Evolutionary conservation across 192 early-diverging fungal species (phyloP), one percentile per base, ranked within the genome.

Genomic region (Umbelopsis sp.): DNA sequence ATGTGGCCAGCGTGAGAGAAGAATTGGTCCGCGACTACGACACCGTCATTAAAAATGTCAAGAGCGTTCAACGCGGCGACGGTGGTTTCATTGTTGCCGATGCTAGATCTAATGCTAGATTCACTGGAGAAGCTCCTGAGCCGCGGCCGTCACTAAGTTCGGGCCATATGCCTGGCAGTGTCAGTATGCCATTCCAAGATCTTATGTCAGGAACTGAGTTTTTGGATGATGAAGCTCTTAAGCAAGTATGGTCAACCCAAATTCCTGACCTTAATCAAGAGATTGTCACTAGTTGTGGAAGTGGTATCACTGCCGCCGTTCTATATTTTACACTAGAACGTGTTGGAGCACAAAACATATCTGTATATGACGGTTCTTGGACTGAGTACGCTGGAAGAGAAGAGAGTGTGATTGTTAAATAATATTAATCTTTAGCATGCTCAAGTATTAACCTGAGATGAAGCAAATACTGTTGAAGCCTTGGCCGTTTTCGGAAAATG

Each of bases 361-460:
- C 91, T 8, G 81, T 96, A 5, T 97, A 91, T 82, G 96, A 97
- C 71, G 96, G 96, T 2, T 91, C 89, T 50, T 97, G 96, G 96
- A 87, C 92, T 9, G 94, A 97, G 61, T 97, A 94, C 74, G 94
- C 93, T 22, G 83, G 83, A 49, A 89, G 89, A 23, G 73, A 80
- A 18, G 81, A 86, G 47, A 90, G 88, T 44, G 84, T 88, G 47
- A 94, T 95, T 53, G 73, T 87, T 69, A 88, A 88, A 64, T 41
- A 41, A 41, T 1, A 4, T 9, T 41, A 41, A 41, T 41, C 6
- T 41, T 41, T 41, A 6, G 37, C 37, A 6, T 41, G 5, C 37
- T 9, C 37, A 41, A 41, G 1, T 10, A 41, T 1, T 6, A 41
- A 6, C 0, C 6, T 41, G 37, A 41, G 10, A 41, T 41, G 2